Conservation (phyloP, 805 yeast species). For the Wickerhamomyces chambardii region DNA sequence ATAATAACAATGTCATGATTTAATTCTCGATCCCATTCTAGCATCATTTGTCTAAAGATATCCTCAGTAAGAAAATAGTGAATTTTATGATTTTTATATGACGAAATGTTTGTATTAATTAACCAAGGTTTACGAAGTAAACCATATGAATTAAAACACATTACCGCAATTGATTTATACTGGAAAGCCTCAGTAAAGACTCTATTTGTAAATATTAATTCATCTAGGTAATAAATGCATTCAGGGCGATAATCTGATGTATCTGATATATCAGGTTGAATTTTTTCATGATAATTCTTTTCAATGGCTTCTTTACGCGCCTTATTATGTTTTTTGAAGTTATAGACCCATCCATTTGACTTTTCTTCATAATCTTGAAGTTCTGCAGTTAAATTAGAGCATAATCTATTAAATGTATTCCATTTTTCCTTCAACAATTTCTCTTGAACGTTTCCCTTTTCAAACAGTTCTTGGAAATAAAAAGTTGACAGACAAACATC, state of each 20-base stretch:
- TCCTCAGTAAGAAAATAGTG: slow-evolving; percentile 8
- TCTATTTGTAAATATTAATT: slow-evolving; percentile 4
- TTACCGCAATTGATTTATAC: neutral
- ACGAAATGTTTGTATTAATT: slow-evolving; percentile 9
- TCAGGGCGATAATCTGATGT: neutral
- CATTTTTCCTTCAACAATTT: slow-evolving; percentile 22
- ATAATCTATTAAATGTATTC: slow-evolving; percentile 6
- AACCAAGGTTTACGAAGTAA: neutral
- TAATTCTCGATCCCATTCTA: slow-evolving; percentile 6
- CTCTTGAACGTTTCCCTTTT: slow-evolving; percentile 18
- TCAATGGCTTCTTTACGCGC: slow-evolving; percentile 19
- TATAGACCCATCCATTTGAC: slow-evolving; percentile 32
- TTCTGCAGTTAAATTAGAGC: slow-evolving; percentile 3
- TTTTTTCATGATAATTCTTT: neutral
- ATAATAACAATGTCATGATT: slow-evolving; percentile 15
- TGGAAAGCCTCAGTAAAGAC: neutral
- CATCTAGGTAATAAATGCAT: neutral
- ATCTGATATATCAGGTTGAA: neutral
- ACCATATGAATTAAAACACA: neutral
- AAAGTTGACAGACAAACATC: slow-evolving; percentile 24
- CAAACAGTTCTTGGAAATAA: slow-evolving; percentile 26
- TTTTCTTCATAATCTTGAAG: slow-evolving; percentile 7
- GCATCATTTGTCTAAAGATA: slow-evolving; percentile 13
- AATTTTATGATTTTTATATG: neutral
- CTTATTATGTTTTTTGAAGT: slow-evolving; percentile 24